Evolutionary conservation across 768 basidiomycete genomes (phyloP), one percentile per base, ranked within the genome.

Genomic region (Baorangia bicolor): DNA sequence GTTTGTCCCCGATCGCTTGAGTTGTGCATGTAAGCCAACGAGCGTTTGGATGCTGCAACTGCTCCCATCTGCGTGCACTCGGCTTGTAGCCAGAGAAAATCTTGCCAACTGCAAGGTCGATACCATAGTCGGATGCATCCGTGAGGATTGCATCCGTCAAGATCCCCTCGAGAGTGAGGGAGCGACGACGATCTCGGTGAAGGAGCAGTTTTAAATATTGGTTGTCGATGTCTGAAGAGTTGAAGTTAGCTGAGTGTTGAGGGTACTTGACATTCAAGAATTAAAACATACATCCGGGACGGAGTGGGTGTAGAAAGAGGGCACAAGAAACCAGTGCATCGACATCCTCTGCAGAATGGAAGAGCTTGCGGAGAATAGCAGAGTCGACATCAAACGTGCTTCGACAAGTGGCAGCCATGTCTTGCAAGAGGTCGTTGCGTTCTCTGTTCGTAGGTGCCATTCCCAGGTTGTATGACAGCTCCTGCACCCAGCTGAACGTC

Each of bases 131-230:
- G 14, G 50, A 40, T 1, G 18, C 13, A 23, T 56, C 50, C 0
- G 42, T 25, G 0, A 52, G 25, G 7, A 55, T 58, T 2, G 8
- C 20, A 31, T 41, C 23, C 2, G 35, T 31, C 35, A 61, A 13
- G 4, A 52, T 13, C 1, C 38, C 28, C 45, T 71, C 63, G 12
- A 73, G 20, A 13, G 41, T 35, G 13, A 59, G 49, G 7, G 68
- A 59, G 9, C 70, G 45, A 30, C 67, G 63, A n/a, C 52, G 25
- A 33, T 73, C 63, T 8, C 69, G 61, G 14, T 61, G 44, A 18
- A 64, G 41, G 18, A 64, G 44, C 3, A 51, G 35, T 8, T 9
- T 37, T 3, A 33, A 56, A 40, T 27, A 12, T 0, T 2, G 0
- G 3, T 39, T 8, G 14, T 13, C 1, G 12, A 14, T 3, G 13